Base-by-base conservation (phyloP, 805 yeast genomes). In the Allodekkera sacchari region DNA sequence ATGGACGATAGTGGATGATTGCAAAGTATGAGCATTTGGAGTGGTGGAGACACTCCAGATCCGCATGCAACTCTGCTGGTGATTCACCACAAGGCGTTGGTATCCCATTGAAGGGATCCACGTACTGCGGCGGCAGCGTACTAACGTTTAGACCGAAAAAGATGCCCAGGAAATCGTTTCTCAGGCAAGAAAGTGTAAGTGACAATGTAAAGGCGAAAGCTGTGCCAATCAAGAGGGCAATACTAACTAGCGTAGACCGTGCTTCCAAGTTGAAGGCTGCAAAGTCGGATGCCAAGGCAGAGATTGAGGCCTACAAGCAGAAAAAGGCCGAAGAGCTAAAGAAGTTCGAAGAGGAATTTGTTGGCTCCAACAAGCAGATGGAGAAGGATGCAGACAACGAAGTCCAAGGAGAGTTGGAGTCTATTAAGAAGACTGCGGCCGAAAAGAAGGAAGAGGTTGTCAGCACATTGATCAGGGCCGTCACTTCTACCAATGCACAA, bases 101-200 rank as follows among this genome's bases (percentile, higher is more conserved):
- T n/a, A n/a, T n/a, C n/a, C n/a, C n/a, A n/a, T n/a, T n/a, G n/a
- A n/a, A n/a, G n/a, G n/a, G n/a, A n/a, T n/a, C n/a, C n/a, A n/a
- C n/a, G n/a, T n/a, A n/a, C n/a, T n/a, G n/a, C n/a, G n/a, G n/a
- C n/a, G 9, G 6, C 5, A 18, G 13, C 18, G 13, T 34, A 33
- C 37, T 35, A 34, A 37, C 42, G 8, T 16, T 20, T 17, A 82
- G 69, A 94, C 97, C 41, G 98, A 92, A 66, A 85, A 83, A 63
- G 89, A 84, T 50, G 97, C 98, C n/a, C 96, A 94, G 48, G 88
- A 79, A 47, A 83, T 88, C 42, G 97, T 92, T 39, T 71, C 88
- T 50, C 81, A 82, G 55, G 96, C 98, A 16, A 83, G 97, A 68
- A 71, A 78, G 48, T 85, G 79, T 68, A 68, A 54, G 74, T 71